Evolutionary conservation across 148 eudicot genomes (phyloP), one percentile per base, ranked within the genome.

Genomic region (Fallopia convolvulus): DNA sequence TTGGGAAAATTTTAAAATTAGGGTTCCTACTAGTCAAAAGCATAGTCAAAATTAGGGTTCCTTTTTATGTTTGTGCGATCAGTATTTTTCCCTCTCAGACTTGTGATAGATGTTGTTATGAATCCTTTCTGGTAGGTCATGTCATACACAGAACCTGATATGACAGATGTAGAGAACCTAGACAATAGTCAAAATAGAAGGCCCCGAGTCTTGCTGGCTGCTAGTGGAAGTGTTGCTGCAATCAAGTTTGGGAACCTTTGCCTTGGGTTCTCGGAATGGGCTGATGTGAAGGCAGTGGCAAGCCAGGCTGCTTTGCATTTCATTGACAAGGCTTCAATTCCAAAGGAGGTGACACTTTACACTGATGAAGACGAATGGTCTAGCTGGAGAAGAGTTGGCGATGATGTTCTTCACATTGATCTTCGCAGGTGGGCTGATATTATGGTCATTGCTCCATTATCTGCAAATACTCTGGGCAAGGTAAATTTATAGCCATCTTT

Each of bases 191-290:
- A 21, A 39, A 68, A 39, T 68, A 91, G 94, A 82, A 95, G 87
- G 74, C 93, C 99, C 46, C 90, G 88, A 58, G 89, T 95, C 73
- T 86, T 92, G 52, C 90, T 95, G 60, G 99, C 99, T 77, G 97
- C 99, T 18, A 92, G 99, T 85, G 99, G 99, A 83, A 95, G 99
- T 87, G 99, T 95, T 39, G 97, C 99, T 74, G 84, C 99, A 12
- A 90, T 95, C 53, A 92, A 95, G 80, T 92, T 95, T 80, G 94
- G 88, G 36, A 92, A 91, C 81, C 93, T 92, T 30, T 95, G 97
- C 77, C 87, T 77, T 78, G 87, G 94, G 75, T 95, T 95, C 78
- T 88, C 89, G 17, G 99, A 95, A 70, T 95, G 99, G 99, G 99
- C 97, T 21, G 99, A 95, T 77, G 97, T 95, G 14, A 95, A 77